Base-by-base conservation (phyloP, 1,139 yeast genomes). In the Tardiomyces blankii region DNA sequence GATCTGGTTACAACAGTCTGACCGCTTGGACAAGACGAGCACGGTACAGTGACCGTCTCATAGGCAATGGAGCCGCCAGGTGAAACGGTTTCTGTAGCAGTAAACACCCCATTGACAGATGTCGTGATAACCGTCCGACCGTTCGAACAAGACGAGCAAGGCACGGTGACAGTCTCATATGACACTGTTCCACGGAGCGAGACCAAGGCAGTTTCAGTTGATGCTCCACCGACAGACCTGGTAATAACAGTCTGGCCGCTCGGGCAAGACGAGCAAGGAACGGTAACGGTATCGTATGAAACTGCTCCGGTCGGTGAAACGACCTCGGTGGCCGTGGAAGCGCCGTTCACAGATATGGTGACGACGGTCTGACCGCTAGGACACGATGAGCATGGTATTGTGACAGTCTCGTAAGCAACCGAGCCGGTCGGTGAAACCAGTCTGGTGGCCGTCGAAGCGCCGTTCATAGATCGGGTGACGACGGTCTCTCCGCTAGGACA, bases 111-210 rank as follows among this genome's bases (percentile, higher is more conserved):
- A 7, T 21, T 21, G 7, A 7, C 25, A 5, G 25, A 5, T 7
- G 7, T 13, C n/a, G 35, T 30, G 16, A 41, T 38, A n/a, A 45
- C 40, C 2, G 35, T 30, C 16, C 9, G n/a, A 5, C 35, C 35
- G 11, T 11, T 14, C 5, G 35, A 11, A 30, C 35, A 30, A 9
- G 16, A 13, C 5, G 35, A 30, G 11, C 35, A 30, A 12, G 35
- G 35, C 39, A 48, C 43, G 6, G 53, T 49, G n/a, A 28, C 39
- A 7, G 54, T 51, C 14, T 43, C 41, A n/a, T 30, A 30, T 18
- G 16, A 30, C 5, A 18, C 23, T 3, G 25, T 39, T 7, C 27
- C 38, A n/a, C n/a, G n/a, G n/a, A n/a, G n/a, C n/a, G n/a, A n/a
- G n/a, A n/a, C n/a, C n/a, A n/a, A n/a, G n/a, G n/a, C n/a, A n/a